Evolutionary conservation across 768 basidiomycete genomes (phyloP), one percentile per base, ranked within the genome.

Genomic region (Rhizopogon vinicolor): DNA sequence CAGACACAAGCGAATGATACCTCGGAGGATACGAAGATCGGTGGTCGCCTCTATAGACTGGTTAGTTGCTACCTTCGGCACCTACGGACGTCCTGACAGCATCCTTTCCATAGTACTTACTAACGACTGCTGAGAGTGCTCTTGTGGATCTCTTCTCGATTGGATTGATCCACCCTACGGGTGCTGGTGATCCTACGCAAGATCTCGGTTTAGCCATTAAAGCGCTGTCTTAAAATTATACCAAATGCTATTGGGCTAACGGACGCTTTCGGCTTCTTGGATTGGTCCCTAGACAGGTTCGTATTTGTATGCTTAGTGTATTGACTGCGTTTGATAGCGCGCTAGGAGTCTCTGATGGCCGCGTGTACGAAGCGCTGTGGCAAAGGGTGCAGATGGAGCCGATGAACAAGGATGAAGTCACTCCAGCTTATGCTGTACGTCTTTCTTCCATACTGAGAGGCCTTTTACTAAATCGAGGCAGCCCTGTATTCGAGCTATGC

Each of bases 281-380:
- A 91, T 61, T 91, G 86, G 84, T 82, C 88, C 50, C 70, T 91
- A n/a, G 80, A 89, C 60, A 87, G 85, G 83, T 83, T 45, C 16
- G 73, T 62, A 9, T 6, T 0, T 44, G 13, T 28, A n/a, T 37
- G 16, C 3, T 33, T 41, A 29, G 28, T 3, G 29, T 1, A 18
- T 25, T 53, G 16, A 52, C 44, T 5, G 12, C 3, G 16, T 52
- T 49, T 41, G 16, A 54, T 37, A 86, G 86, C 65, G 82, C 84
- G 0, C 69, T 89, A 19, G 87, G 87, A 1, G 80, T 82, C 2
- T 75, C 76, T 51, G 75, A 84, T 60, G 89, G 88, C 2, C 78
- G 74, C 12, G 86, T 83, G 13, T 91, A 90, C 53, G 81, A 90
- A 52, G 75, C 78, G n/a, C 65, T 90, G 10, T 86, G 84, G 81